Conservation (phyloP, 202 grass and related monocot genomes). For the Setaria viridis region DNA sequence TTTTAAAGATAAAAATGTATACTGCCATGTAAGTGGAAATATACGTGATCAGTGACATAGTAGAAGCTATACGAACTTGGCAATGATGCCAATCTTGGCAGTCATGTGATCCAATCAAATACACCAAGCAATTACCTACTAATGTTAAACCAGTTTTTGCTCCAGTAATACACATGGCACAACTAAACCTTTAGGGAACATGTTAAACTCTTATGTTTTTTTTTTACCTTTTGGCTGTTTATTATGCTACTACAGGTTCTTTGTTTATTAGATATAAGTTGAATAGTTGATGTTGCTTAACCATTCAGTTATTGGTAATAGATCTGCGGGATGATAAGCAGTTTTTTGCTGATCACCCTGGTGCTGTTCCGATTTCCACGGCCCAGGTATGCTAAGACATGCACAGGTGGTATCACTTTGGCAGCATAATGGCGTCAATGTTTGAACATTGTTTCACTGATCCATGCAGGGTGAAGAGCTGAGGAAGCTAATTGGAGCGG, state of each 20-base stretch:
- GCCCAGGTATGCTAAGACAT: constrained; percentile 55
- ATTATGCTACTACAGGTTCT: constrained; percentile 1
- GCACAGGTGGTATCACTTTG: neutral
- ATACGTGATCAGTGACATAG: neutral
- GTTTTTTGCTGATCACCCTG: constrained; percentile 81
- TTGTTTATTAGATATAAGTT: constrained; percentile 20
- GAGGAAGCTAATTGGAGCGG: constrained; percentile 73
- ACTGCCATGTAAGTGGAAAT: constrained; percentile 18
- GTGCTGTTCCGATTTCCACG: constrained; percentile 71
- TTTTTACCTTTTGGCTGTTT: neutral
- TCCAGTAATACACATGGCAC: neutral
- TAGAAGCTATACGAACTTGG: constrained; percentile 20
- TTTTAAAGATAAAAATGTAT: constrained; percentile 6
- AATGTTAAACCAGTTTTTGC: neutral
- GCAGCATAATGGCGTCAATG: neutral
- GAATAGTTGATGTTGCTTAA: constrained; percentile 5
- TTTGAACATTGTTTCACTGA: constrained; percentile 24
- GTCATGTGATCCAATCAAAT: too few species aligned
- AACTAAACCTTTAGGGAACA: neutral
- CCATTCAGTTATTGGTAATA: constrained; percentile 39
- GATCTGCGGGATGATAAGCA: constrained; percentile 86
- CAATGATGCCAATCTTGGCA: neutral
- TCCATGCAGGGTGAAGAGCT: constrained; percentile 79
- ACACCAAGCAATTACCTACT: too few species aligned
- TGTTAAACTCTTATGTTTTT: neutral